Evolutionary conservation across 768 basidiomycete species (phyloP).

Genomic region (Boletus insuetus): DNA sequence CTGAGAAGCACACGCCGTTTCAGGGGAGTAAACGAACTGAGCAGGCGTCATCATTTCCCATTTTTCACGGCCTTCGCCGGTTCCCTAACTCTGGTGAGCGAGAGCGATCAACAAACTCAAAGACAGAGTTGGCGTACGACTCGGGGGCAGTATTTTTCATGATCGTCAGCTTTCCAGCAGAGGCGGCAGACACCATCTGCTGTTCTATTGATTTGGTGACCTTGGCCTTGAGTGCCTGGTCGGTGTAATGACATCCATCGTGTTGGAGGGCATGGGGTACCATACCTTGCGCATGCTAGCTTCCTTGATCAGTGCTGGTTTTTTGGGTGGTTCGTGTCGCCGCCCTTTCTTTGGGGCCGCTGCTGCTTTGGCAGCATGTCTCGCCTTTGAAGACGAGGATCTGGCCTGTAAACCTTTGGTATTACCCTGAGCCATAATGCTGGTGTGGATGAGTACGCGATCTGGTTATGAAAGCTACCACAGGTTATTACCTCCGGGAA

Average conservation of each 20-base stretch:
- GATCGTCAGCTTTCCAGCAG: slow-evolving; percentile 86
- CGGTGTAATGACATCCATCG: neutral
- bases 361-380: slow-evolving; percentile 64
- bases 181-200: slow-evolving; percentile 88
- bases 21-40: neutral
- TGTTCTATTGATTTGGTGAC: slow-evolving; percentile 90
- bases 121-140: slow-evolving; percentile 18
- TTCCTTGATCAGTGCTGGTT: slow-evolving; percentile 66
- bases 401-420: slow-evolving; percentile 74
- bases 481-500: slow-evolving; percentile 16
- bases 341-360: slow-evolving; percentile 78
- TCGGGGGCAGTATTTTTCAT: slow-evolving; percentile 65
- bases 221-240: slow-evolving; percentile 79
- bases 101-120: neutral
- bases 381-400: slow-evolving; percentile 40
- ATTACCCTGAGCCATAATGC: slow-evolving; percentile 75
- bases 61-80: slow-evolving; percentile 14
- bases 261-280: neutral
- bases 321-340: slow-evolving; percentile 79
- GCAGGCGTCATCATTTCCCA: slow-evolving; percentile 18
- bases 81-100: slow-evolving; percentile 18
- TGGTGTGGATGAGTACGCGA: neutral
- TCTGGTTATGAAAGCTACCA: neutral
- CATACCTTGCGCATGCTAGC: slow-evolving; percentile 74
- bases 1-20: slow-evolving; percentile 4